Evolutionary conservation across 495 filamentous ascomycete species (phyloP).

Genomic region (Mytilinidion resinicola): DNA sequence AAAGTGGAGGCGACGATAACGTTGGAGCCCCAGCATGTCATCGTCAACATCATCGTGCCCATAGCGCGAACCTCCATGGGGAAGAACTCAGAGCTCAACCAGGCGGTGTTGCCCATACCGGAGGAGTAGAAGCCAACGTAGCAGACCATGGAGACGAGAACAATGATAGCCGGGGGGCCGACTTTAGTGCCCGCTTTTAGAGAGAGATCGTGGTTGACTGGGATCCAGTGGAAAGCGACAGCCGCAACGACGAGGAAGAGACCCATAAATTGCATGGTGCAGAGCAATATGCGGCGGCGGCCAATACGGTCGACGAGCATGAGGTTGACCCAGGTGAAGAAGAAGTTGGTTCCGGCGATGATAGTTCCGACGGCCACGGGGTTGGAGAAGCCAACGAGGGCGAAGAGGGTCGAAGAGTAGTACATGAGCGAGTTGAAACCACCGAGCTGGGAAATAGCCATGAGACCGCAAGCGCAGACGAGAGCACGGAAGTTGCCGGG

Average conservation of each 20-base stretch:
- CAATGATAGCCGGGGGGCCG: slow-evolving; percentile 38
- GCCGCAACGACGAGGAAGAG: slow-evolving; percentile 41
- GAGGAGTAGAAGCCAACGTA: slow-evolving; percentile 45
- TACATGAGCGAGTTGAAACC: slow-evolving; percentile 49
- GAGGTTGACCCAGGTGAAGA: slow-evolving; percentile 49
- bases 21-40: slow-evolving; percentile 47
- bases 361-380: slow-evolving; percentile 46
- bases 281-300: slow-evolving; percentile 42
- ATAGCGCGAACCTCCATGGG: slow-evolving; percentile 48
- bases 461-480: slow-evolving; percentile 45
- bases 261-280: slow-evolving; percentile 43
- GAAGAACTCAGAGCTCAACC: slow-evolving; percentile 48
- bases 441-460: slow-evolving; percentile 45
- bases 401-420: slow-evolving; percentile 48
- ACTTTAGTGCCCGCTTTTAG: slow-evolving; percentile 27
- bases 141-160: slow-evolving; percentile 44
- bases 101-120: slow-evolving; percentile 46
- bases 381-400: slow-evolving; percentile 47
- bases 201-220: slow-evolving; percentile 38
- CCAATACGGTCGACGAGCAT: slow-evolving; percentile 46
- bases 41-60: slow-evolving; percentile 49
- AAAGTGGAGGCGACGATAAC: slow-evolving; percentile 50
- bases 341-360: slow-evolving; percentile 48
- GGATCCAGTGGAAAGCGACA: slow-evolving; percentile 46
- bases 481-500: slow-evolving; percentile 44